phyloP scores from a whole-genome alignment of 257 asterid genomes.

The Coffea canephora region DNA sequence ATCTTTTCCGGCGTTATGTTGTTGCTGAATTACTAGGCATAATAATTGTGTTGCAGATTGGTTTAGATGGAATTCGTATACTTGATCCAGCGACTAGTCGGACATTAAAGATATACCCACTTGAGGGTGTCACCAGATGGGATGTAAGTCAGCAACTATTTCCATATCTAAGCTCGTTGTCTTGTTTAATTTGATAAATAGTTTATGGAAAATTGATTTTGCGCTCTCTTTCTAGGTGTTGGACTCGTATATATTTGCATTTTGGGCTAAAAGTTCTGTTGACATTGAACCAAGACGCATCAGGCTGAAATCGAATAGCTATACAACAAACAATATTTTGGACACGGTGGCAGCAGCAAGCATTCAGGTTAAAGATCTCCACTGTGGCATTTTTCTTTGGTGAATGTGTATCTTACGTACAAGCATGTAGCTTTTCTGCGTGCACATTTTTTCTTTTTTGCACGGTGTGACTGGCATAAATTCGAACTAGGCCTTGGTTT shows the following conservation, averaged over 20 bases:
- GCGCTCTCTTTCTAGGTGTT: constrained; percentile 48
- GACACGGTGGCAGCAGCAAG: constrained; percentile 85
- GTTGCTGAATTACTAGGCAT: constrained; percentile 4
- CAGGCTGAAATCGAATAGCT: constrained; percentile 78
- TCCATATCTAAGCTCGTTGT: not conserved
- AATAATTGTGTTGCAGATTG: constrained; percentile 48
- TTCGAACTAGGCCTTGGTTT: not conserved
- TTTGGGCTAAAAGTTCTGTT: constrained; percentile 74
- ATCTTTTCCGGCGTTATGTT: not conserved
- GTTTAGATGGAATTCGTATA: constrained; percentile 80
- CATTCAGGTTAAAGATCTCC: constrained; percentile 61
- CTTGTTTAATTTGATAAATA: not conserved
- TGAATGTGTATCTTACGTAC: not conserved
- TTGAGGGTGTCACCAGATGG: constrained; percentile 63
- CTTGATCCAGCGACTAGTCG: constrained; percentile 68
- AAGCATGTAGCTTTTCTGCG: not conserved
- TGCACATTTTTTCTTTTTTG: too few relatives aligned
- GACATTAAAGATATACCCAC: constrained; percentile 61
- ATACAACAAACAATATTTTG: constrained; percentile 78
- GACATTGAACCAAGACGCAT: constrained; percentile 68
- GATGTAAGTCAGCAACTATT: constrained; percentile 46
- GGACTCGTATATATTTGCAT: constrained; percentile 79
- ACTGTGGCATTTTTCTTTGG: not conserved
- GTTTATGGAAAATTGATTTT: constrained; percentile 1
- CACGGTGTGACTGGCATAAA: not conserved